phyloP scores from a whole-genome alignment of 78 protist genomes.

The Capsaspora owczarzaki region DNA sequence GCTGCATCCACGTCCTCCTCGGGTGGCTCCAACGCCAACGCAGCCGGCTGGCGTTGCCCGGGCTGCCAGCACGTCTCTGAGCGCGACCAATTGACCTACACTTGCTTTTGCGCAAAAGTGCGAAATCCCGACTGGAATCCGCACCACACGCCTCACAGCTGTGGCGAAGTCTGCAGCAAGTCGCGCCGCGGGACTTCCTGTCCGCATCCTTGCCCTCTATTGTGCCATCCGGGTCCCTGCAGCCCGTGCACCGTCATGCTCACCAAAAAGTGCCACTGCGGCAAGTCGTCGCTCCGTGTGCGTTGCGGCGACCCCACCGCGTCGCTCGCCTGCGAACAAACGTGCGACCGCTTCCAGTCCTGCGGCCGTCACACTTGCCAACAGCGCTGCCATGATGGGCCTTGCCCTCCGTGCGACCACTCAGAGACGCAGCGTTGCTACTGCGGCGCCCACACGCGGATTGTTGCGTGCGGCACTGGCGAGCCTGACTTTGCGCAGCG shows the following conservation, averaged over 20 bases:
- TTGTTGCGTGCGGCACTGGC: conserved; percentile 34
- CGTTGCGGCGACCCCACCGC: conserved; percentile 2
- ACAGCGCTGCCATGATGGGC: conserved; percentile 43
- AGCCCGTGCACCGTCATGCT: conserved; percentile 39
- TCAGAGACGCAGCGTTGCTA: conserved; percentile 23
- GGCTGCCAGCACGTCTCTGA: not conserved
- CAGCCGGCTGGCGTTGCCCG: not conserved
- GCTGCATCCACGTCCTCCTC: not conserved
- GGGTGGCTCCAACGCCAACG: not conserved
- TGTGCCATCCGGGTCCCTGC: conserved; percentile 68
- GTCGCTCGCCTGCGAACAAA: conserved; percentile 1
- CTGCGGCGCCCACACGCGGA: conserved; percentile 36
- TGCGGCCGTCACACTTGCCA: conserved; percentile 48
- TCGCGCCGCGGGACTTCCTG: not conserved
- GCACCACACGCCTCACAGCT: not conserved
- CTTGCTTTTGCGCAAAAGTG: not conserved
- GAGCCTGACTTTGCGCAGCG: conserved; percentile 16
- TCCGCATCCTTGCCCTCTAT: conserved; percentile 38
- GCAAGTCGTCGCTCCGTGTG: not conserved
- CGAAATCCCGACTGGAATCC: not conserved
- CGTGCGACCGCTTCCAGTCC: conserved; percentile 20
- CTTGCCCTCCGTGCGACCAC: conserved; percentile 42
- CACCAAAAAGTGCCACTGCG: not conserved
- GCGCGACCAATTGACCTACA: not conserved
- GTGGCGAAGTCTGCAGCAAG: not conserved